Evolutionary conservation across 805 yeast genomes (phyloP), one percentile per base, ranked within the genome.

Genomic region (Cyberlindnera mrakii): DNA sequence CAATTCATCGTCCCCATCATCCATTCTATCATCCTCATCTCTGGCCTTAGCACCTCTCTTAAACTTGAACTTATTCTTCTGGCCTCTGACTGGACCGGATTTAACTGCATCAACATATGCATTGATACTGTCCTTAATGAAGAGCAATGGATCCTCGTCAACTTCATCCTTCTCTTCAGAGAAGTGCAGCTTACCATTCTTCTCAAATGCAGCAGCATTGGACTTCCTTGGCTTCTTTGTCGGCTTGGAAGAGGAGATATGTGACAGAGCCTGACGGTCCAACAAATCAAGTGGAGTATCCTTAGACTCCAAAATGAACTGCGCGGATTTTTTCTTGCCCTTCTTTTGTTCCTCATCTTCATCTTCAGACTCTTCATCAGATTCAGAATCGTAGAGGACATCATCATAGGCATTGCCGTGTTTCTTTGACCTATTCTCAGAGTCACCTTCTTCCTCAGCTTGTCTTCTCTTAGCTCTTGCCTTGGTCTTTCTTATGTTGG

Each of bases 21-120:
- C 79, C 34, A 73, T 80, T 40, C 71, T 77, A 47, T 74, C 82
- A 38, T 70, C 77, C 31, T 75, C 78, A 18, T 74, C 73, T 18
- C 66, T 70, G 27, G 74, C 74, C 39, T 71, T 70, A 42, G 72
- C 70, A 39, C 78, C 74, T 61, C 83, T 80, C 67, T 84, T 86
- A 69, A 79, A 91, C 67, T 89, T 91, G 73, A 91, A 77, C 68
- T 80, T 88, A 65, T 90, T 90, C 68, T 78, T 80, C 70, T 87
- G 96, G 45, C 97, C 96, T 65, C 96, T 82, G 4, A 89, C 80
- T 27, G 98, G 98, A 19, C 93, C 97, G 54, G 84, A 85, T 62
- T 78, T 83, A 19, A 93, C 88, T 6, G 99, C 99, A 49, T 89
- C 96, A 51, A 89, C 77, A 62, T 93, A 93, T 0, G 97, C 98